Conservation (phyloP, 495 filamentous ascomycete genomes). For the Clavariopsis aquatica region DNA sequence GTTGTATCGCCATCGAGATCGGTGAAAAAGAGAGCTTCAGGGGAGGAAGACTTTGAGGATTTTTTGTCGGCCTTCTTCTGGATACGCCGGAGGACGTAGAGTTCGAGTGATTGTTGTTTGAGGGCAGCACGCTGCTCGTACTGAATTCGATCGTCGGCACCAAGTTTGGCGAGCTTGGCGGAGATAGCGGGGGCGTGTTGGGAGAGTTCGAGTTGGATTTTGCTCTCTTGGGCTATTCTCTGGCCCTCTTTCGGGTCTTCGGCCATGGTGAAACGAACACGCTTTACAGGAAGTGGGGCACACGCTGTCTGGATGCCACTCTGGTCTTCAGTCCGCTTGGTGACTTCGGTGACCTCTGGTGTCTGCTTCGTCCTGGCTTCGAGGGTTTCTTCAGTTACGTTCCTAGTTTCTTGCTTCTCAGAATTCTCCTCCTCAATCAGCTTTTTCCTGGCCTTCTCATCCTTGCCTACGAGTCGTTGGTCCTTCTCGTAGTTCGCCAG, state of each 20-base stretch:
- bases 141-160: constrained; percentile 6
- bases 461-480: constrained; percentile 2
- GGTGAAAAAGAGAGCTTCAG: constrained; percentile 15
- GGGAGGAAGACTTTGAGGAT: neutral
- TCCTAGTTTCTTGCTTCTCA: neutral
- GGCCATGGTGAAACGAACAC: neutral
- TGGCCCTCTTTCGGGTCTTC: neutral
- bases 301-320: neutral
- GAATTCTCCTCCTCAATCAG: neutral
- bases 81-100: constrained; percentile 33
- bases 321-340: constrained; percentile 7
- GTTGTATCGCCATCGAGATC: constrained; percentile 18
- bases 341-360: too few relatives aligned
- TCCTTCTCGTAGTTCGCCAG: constrained; percentile 20
- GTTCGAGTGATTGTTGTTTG: constrained; percentile 35
- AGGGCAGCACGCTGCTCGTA: constrained; percentile 25
- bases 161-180: constrained; percentile 21
- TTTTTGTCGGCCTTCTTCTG: constrained; percentile 31
- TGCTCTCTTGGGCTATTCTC: neutral
- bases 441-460: constrained; percentile 7
- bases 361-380: neutral
- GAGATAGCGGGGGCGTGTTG: neutral
- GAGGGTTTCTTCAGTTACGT: neutral
- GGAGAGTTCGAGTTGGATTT: neutral
- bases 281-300: neutral